These are phyloP conservation scores for Beauveria medogensis DNA, from an alignment of 2,329 filamentous ascomycete species.

Conservation along the genomic window DNA sequence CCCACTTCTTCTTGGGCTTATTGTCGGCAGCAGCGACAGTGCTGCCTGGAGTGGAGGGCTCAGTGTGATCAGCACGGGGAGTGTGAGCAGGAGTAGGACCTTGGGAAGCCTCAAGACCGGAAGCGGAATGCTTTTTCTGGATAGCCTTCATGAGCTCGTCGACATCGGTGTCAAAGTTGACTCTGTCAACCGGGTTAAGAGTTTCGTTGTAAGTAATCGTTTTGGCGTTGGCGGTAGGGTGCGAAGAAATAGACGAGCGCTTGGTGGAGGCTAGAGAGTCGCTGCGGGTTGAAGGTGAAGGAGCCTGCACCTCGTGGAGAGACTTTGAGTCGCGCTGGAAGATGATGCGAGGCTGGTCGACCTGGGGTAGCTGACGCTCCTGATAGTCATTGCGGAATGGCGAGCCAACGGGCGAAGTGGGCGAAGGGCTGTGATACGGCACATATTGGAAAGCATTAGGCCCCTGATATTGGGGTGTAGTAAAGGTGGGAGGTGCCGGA, in stretches of 20 bases:
- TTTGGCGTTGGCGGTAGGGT: slow-evolving; percentile 29
- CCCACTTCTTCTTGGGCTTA: slow-evolving; percentile 52
- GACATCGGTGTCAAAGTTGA: slow-evolving; percentile 70
- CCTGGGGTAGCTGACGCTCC: slow-evolving; percentile 20
- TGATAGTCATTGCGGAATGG: slow-evolving; percentile 27
- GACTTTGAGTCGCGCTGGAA: slow-evolving; percentile 21
- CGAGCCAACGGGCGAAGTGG: slow-evolving; percentile 24
- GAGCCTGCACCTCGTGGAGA: slow-evolving; percentile 25
- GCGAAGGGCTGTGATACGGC: slow-evolving; percentile 31
- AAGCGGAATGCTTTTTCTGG: slow-evolving; percentile 53
- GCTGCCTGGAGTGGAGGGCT: slow-evolving; percentile 24
- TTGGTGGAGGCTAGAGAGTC: slow-evolving; percentile 23
- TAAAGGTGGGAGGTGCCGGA: slow-evolving; percentile 33
- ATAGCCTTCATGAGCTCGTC: slow-evolving; percentile 86
- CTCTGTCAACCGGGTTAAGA: slow-evolving; percentile 38
- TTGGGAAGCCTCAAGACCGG: slow-evolving; percentile 17
- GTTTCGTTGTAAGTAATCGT: slow-evolving; percentile 38
- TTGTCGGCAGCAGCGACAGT: slow-evolving; percentile 19
- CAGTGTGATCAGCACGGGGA: slow-evolving; percentile 12
- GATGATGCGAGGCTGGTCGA: slow-evolving; percentile 18
- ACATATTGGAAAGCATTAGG: slow-evolving; percentile 37
- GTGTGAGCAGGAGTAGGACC: slow-evolving; percentile 8
- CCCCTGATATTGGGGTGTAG: slow-evolving; percentile 34
- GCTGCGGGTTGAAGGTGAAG: slow-evolving; percentile 23
- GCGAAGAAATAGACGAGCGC: slow-evolving; percentile 13